Evolutionary conservation across 2,329 filamentous ascomycete species (phyloP).

Genomic region (Trichoderma afroharzianum): DNA sequence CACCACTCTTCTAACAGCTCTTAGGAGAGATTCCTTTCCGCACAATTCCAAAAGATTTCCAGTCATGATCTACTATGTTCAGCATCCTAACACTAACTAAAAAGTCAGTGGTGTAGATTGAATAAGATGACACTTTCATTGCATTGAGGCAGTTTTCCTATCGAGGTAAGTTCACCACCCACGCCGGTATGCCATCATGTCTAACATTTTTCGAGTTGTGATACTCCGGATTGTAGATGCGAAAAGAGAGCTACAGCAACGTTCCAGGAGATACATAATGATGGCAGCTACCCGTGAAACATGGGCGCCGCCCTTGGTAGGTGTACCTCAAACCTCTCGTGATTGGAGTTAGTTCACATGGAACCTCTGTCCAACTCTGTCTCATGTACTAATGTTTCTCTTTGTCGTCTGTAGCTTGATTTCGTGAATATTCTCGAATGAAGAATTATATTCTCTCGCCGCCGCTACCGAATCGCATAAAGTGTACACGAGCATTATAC

Average conservation of each 20-base stretch:
- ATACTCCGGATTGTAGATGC: neutral
- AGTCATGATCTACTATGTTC: neutral
- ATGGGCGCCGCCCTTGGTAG: neutral
- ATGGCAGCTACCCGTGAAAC: neutral
- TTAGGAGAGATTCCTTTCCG: neutral
- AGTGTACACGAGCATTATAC: neutral
- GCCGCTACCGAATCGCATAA: neutral
- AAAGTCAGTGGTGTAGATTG: neutral
- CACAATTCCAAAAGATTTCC: neutral
- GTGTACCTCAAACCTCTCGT: neutral
- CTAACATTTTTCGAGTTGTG: neutral
- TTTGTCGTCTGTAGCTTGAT: neutral
- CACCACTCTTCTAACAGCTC: neutral
- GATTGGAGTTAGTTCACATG: neutral
- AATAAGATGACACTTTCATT: neutral
- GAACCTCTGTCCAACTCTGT: neutral
- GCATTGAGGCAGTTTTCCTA: neutral
- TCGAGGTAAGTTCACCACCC: neutral
- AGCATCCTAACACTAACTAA: neutral
- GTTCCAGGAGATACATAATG: neutral
- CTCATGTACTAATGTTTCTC: neutral
- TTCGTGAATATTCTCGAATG: neutral
- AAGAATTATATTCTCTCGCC: neutral
- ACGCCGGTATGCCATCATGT: neutral
- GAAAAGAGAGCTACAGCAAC: neutral